Percentiles rank a stretch among this genome's conserved stretches.
Conservation (phyloP, 2,329 filamentous ascomycete species). For the Aquanectria penicillioides region DNA sequence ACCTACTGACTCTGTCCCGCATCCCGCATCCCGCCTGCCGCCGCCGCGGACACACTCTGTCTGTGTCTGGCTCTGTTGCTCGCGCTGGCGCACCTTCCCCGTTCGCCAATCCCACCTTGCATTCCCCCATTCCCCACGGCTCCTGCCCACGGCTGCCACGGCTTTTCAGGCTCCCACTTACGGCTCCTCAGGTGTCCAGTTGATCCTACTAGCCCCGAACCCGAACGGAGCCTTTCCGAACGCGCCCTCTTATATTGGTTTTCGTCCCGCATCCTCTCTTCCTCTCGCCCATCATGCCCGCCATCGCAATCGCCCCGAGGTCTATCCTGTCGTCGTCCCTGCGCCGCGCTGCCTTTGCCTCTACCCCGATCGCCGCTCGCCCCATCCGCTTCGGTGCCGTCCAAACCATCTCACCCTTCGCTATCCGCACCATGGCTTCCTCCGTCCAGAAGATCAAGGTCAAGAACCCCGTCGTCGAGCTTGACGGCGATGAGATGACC, state of each 20-base stretch:
- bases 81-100: slow-evolving; percentile 22
- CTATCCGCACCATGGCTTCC: slow-evolving; percentile 71
- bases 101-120: slow-evolving; percentile 28
- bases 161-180: slow-evolving; percentile 20
- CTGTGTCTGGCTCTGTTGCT: too few relatives aligned
- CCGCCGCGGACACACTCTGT: too few relatives aligned
- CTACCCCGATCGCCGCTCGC: slow-evolving; percentile 39
- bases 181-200: slow-evolving; percentile 14
- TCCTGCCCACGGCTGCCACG: slow-evolving; percentile 32
- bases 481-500: slow-evolving; percentile 97
- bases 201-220: slow-evolving; percentile 16
- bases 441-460: slow-evolving; percentile 89
- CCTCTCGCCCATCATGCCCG: slow-evolving; percentile 42
- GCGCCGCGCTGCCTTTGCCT: slow-evolving; percentile 41
- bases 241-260: slow-evolving; percentile 39
- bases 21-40: slow-evolving; percentile 4
- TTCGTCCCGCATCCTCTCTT: slow-evolving; percentile 34
- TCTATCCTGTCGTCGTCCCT: slow-evolving; percentile 44
- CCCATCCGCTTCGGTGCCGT: slow-evolving; percentile 51
- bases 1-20: neutral
- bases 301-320: slow-evolving; percentile 44
- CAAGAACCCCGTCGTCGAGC: slow-evolving; percentile 98
- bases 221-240: slow-evolving; percentile 27
- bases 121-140: slow-evolving; percentile 28
- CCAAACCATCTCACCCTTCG: slow-evolving; percentile 64